Evolutionary conservation across 768 basidiomycete species (phyloP), one percentile per base, ranked within the genome.

Genomic region (Termitomyces sp.): DNA sequence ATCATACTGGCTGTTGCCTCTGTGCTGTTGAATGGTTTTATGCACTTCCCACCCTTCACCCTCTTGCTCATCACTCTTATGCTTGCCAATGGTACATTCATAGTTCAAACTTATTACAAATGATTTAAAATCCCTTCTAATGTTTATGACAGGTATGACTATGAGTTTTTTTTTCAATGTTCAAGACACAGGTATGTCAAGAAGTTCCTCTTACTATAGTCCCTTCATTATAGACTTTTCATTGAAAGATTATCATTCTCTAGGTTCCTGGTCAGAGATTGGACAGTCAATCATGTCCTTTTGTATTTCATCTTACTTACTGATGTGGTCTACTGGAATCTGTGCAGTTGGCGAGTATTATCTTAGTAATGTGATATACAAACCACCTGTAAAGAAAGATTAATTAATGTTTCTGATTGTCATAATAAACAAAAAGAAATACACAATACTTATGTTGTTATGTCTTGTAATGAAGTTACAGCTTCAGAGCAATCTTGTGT

Each of bases 271-370:
- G 92, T 73, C 94, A 53, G 89, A 94, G 64, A 94, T 93, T 50
- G 91, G 92, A 6, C 88, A 91, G 64, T 86, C 89, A 0, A 92
- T 94, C 66, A 91, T 81, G 48, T 92, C 92, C 72, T 94, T 92
- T 70, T 87, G 86, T 60, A 90, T 94, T 56, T 83, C 89, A 1
- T 91, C 89, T 1, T 70, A 92, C 33, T 72, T 94, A 52, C 75
- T 90, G 39, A 74, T 91, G 4, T 93, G 89, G 83, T 86, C 88
- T 0, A 88, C 86, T 25, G 89, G 83, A 1, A 82, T 94, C 20
- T 88, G 88, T 56, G 81, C 81, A 0, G 72, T 79, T 4, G 91
- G 91, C 36, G 90, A 91, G 66, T 75, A 80, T 61, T 68, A 92
- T 41, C 84, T 91, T 82, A 71, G 73, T 18, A 76, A 77, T 54